phyloP scores from a whole-genome alignment of 2,329 filamentous ascomycete species.

The Penicillium sp. region DNA sequence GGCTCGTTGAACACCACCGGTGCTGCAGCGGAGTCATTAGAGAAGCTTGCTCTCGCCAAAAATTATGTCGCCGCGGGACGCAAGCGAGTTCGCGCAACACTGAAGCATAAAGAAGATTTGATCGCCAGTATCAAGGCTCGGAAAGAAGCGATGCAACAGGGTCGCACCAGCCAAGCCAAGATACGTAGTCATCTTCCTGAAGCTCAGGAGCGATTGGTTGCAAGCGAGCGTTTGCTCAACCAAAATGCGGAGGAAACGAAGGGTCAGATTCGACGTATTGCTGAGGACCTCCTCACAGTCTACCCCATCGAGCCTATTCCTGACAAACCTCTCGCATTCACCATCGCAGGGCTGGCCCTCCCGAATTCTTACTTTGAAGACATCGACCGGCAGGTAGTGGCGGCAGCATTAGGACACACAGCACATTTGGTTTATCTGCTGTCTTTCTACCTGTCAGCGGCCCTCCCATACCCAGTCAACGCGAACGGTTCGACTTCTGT shows the following conservation, averaged over 20 bases:
- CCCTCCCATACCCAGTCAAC: conserved; percentile 77
- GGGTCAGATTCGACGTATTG: conserved; percentile 85
- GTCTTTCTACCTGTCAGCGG: conserved; percentile 77
- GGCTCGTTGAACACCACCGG: conserved; percentile 31
- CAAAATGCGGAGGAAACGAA: conserved; percentile 65
- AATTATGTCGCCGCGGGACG: conserved; percentile 63
- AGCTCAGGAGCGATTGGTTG: conserved; percentile 60
- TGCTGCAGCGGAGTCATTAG: conserved; percentile 40
- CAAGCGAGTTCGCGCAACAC: conserved; percentile 64
- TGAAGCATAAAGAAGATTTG: conserved; percentile 67
- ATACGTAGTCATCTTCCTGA: conserved; percentile 63
- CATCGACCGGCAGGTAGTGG: conserved; percentile 65
- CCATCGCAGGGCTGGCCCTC: conserved; percentile 74
- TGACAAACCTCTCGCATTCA: conserved; percentile 72
- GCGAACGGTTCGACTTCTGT: conserved; percentile 72
- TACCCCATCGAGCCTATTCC: conserved; percentile 75
- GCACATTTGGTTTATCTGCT: conserved; percentile 74
- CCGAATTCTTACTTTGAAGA: conserved; percentile 80
- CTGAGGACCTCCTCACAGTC: conserved; percentile 75
- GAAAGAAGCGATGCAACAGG: conserved; percentile 66
- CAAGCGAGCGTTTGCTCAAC: conserved; percentile 57
- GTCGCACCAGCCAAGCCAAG: conserved; percentile 60
- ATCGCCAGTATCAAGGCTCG: conserved; percentile 65
- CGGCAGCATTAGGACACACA: conserved; percentile 79
- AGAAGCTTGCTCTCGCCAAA: conserved; percentile 44